Evolutionary conservation across 2,329 filamentous ascomycete species (phyloP).

Genomic region (Metarhizium rileyi): DNA sequence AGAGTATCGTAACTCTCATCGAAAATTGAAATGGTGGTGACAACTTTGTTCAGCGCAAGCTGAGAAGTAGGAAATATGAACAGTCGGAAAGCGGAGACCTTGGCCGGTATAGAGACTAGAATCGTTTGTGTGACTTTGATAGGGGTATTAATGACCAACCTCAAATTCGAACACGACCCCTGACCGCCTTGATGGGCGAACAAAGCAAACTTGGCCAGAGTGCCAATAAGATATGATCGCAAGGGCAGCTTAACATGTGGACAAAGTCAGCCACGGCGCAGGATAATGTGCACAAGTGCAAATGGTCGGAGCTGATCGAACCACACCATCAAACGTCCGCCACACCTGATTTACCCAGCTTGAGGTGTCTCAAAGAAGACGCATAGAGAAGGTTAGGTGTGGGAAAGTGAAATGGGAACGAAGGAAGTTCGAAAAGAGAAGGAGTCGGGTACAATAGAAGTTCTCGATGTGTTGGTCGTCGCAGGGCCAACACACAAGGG

Average conservation of each 20-base stretch:
- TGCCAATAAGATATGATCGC: background rate
- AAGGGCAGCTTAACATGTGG: background rate
- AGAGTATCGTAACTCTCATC: background rate
- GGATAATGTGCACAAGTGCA: constrained; percentile 3
- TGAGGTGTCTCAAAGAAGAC: constrained; percentile 2
- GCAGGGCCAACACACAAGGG: background rate
- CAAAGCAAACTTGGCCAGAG: background rate
- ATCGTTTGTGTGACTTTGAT: background rate
- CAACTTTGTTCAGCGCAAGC: background rate
- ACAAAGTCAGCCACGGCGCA: constrained; percentile 4
- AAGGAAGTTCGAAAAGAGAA: constrained; percentile 1
- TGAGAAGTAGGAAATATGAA: background rate
- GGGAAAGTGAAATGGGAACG: background rate
- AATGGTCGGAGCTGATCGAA: constrained; percentile 7
- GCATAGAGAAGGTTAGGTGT: background rate
- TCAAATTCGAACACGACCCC: constrained; percentile 2
- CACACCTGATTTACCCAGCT: constrained; percentile 1
- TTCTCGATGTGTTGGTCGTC: background rate
- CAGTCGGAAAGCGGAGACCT: background rate
- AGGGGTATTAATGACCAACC: constrained; percentile 6
- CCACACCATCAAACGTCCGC: constrained; percentile 3
- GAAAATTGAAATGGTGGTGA: background rate
- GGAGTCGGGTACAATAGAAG: background rate
- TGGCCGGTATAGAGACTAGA: background rate
- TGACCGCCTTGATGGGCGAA: constrained; percentile 4